These are phyloP conservation scores for Leptosphaerulina australis DNA, from an alignment of 2,329 filamentous ascomycete species.

Conservation along the genomic window DNA sequence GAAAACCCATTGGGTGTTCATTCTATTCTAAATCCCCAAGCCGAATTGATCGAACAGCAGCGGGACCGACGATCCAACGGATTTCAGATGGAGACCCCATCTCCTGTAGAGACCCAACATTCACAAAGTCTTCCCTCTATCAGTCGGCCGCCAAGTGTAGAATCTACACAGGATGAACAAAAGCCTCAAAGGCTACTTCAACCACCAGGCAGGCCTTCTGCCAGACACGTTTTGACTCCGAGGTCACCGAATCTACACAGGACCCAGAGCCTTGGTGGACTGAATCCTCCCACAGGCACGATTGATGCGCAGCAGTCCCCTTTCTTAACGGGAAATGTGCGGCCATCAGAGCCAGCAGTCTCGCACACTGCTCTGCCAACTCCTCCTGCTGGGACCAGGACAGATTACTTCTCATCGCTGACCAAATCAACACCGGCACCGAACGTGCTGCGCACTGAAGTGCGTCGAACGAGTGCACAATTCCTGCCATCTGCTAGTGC, in stretches of 20 bases:
- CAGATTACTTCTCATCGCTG: slow-evolving; percentile 42
- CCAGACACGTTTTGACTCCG: slow-evolving; percentile 63
- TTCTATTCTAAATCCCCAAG: slow-evolving; percentile 55
- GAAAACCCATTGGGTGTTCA: slow-evolving; percentile 51
- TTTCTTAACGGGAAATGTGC: slow-evolving; percentile 52
- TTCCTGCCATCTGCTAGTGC: slow-evolving; percentile 51
- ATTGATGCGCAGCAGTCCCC: slow-evolving; percentile 58
- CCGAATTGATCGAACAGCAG: slow-evolving; percentile 42
- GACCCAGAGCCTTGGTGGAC: slow-evolving; percentile 56
- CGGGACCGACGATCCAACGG: slow-evolving; percentile 49
- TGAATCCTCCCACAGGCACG: slow-evolving; percentile 53
- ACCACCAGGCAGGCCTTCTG: slow-evolving; percentile 32
- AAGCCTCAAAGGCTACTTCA: slow-evolving; percentile 33
- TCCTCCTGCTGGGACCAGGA: slow-evolving; percentile 48
- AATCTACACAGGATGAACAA: slow-evolving; percentile 38
- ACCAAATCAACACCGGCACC: slow-evolving; percentile 44
- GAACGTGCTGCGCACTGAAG: slow-evolving; percentile 31
- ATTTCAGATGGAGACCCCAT: slow-evolving; percentile 53
- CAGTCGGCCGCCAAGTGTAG: slow-evolving; percentile 44
- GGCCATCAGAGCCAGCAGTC: slow-evolving; percentile 52
- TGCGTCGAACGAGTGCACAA: slow-evolving; percentile 41
- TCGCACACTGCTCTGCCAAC: slow-evolving; percentile 57
- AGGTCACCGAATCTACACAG: slow-evolving; percentile 61
- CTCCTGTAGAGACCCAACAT: slow-evolving; percentile 46
- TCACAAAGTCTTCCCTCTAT: slow-evolving; percentile 43